Evolutionary conservation across 2,329 filamentous ascomycete species (phyloP).

Genomic region (Diplodia intermedia): DNA sequence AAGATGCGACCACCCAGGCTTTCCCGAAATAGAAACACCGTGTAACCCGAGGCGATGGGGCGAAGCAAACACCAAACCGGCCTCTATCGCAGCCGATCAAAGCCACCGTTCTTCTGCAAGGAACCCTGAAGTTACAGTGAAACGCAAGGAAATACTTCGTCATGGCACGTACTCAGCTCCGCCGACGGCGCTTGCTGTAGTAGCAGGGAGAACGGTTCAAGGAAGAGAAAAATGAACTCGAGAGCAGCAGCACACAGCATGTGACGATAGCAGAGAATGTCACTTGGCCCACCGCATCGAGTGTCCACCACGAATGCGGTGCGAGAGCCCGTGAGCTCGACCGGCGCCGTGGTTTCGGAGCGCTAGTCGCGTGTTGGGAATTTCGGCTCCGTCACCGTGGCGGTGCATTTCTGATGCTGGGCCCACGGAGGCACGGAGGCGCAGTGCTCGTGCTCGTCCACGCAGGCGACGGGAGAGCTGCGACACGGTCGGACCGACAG

Average conservation of each 20-base stretch:
- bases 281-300: background rate
- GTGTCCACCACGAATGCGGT: background rate
- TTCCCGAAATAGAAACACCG: slow-evolving; percentile 16
- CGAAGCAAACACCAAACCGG: slow-evolving; percentile 4
- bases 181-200: background rate
- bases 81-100: background rate
- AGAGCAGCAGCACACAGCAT: background rate
- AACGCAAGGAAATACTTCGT: background rate
- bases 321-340: background rate
- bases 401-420: background rate
- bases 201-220: background rate
- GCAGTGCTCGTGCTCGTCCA: too few species aligned
- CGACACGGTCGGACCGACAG: background rate
- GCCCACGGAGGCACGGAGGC: background rate
- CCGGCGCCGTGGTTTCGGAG: background rate
- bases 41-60: background rate
- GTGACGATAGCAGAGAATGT: slow-evolving; percentile 9
- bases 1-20: background rate
- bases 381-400: background rate
- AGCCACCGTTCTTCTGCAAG: background rate
- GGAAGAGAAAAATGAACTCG: background rate
- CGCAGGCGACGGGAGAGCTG: background rate
- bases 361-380: background rate
- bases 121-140: background rate
- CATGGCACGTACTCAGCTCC: background rate